Evolutionary conservation across 140 eudicot genomes (phyloP).

Genomic region (Stevia rebaudiana): DNA sequence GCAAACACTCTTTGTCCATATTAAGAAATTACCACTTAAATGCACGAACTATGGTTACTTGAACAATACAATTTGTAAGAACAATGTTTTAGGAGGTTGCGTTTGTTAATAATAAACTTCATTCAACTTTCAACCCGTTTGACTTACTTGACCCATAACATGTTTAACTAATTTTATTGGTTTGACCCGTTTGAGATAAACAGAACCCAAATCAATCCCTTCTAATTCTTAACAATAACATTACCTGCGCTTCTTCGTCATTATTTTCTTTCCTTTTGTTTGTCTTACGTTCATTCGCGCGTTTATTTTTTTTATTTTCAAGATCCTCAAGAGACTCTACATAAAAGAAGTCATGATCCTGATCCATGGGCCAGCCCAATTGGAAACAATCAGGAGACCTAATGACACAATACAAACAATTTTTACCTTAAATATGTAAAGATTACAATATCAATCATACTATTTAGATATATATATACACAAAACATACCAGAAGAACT

Average conservation of each 20-base stretch:
- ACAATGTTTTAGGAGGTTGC: background rate
- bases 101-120: background rate
- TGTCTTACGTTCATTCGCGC: slow-evolving; percentile 9
- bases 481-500: slow-evolving; percentile 65
- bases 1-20: background rate
- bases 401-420: slow-evolving; percentile 18
- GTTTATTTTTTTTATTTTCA: slow-evolving; percentile 30
- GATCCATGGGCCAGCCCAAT: slow-evolving; percentile 94
- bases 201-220: background rate
- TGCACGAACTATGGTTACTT: background rate
- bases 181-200: background rate
- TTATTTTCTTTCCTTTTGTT: slow-evolving; percentile 32
- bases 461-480: no score
- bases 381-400: slow-evolving; percentile 89
- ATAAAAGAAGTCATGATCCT: slow-evolving; percentile 79
- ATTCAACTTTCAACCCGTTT: background rate
- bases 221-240: background rate
- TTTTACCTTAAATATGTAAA: slow-evolving; percentile 13
- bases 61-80: background rate
- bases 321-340: slow-evolving; percentile 34
- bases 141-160: background rate
- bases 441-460: background rate
- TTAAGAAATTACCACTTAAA: background rate
- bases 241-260: slow-evolving; percentile 68
- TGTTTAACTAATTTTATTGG: background rate